Evolutionary conservation across 177 flowering plant species (phyloP), one percentile per base, ranked within the genome.

Genomic region (Vitis hybrid): DNA sequence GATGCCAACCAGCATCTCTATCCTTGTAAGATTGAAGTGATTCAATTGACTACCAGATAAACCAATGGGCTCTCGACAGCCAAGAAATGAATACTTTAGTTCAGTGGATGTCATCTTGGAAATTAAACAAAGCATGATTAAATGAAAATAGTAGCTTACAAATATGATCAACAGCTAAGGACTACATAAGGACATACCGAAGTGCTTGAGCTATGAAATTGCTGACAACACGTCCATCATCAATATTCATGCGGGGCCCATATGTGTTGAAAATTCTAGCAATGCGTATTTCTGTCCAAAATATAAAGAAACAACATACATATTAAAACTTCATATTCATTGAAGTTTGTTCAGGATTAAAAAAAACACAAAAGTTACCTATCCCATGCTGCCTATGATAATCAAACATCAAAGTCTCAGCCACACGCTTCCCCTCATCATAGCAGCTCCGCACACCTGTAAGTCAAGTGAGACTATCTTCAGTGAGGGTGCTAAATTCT

Each of bases 371-470:
- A 30, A 15, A 52, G 62, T 70, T 82, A 91, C 97, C 93, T 4
- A 89, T 85, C 71, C 97, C 97, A 77, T 91, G 97, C 65, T 91
- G 97, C 72, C 97, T 85, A 70, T 91, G 93, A 79, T 91, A 91
- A 77, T 91, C 93, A 72, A 91, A 91, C 96, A 91, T 91, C 82
- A 89, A 75, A 21, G 97, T 91, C 78, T 91, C 97, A 57, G 97
- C 97, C 3, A 91, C 93, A 73, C 93, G 91, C 68, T 91, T 91
- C 61, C 97, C 97, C 81, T 91, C 97, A 67, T 91, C 97, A 79
- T 91, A 91, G 81, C 93, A 91, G 74, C 97, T 91, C 54, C 93
- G 68, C 51, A 91, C 97, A 56, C 97, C 96, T 91, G 75, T 6
- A 67, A 64, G 58, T 60, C 48, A 72, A 21, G 51, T 46, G 30